A percentile compares a stretch with the other conserved stretches of the same genome.
phyloP scores from a whole-genome alignment of 208 protist species.

The Crithidia fasciculata region DNA sequence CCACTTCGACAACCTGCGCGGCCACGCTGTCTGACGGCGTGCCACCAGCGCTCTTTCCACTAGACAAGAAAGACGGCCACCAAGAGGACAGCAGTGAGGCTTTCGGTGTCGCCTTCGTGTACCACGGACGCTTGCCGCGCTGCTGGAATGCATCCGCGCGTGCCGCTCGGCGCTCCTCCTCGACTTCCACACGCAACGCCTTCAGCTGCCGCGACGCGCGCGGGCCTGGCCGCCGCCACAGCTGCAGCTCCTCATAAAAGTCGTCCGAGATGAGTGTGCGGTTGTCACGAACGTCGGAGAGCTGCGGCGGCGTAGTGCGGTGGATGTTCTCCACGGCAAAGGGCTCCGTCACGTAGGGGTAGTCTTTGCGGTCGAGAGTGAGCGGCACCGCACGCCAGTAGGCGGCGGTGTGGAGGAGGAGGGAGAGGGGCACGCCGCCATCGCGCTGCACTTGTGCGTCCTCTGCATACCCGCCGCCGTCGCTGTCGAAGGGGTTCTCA shows the following conservation, averaged over 20 bases:
- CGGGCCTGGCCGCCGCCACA: conserved; percentile 28
- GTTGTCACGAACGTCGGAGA: conserved; percentile 31
- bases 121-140: conserved; percentile 19
- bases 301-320: conserved; percentile 17
- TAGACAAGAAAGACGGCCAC: not conserved
- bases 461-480: conserved; percentile 18
- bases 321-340: conserved; percentile 15
- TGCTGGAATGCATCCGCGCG: conserved; percentile 12
- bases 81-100: not conserved
- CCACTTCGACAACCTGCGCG: conserved; percentile 6
- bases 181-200: conserved; percentile 1
- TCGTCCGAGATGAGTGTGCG: conserved; percentile 37
- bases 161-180: conserved; percentile 14
- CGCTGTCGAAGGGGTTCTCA: conserved; percentile 18
- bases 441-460: conserved; percentile 10
- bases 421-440: not conserved
- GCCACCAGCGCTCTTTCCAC: not conserved
- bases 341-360: conserved; percentile 11
- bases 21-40: not conserved
- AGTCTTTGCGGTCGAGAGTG: not conserved
- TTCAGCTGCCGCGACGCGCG: conserved; percentile 4
- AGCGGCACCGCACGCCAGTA: conserved; percentile 21
- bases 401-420: conserved; percentile 5
- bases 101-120: not conserved
- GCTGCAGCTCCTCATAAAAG: conserved; percentile 47